Evolutionary conservation across 2,329 filamentous ascomycete genomes (phyloP).

Genomic region (Meredithiella fracta): DNA sequence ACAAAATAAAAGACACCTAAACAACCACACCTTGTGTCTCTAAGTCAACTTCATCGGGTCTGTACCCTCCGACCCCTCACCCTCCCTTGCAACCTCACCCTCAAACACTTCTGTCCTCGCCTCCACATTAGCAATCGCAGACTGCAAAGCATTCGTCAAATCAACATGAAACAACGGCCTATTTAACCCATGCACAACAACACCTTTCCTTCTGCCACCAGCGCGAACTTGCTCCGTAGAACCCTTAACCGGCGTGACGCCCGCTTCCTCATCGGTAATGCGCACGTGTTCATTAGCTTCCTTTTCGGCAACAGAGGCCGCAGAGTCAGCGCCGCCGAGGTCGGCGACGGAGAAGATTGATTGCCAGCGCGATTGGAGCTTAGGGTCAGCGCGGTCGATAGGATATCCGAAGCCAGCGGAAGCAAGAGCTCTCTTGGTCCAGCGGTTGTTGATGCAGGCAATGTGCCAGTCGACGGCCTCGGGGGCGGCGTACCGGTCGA

Average conservation of each 20-base stretch:
- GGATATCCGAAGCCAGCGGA: conserved; percentile 82
- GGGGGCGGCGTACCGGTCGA: conserved; percentile 69
- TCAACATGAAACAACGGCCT: conserved; percentile 89
- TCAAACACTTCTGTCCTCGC: conserved; percentile 25
- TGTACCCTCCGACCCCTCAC: not conserved
- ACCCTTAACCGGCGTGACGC: not conserved
- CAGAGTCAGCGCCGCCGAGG: conserved; percentile 54
- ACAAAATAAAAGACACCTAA: not conserved
- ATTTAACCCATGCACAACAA: conserved; percentile 71
- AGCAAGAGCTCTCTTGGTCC: conserved; percentile 81
- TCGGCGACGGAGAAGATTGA: conserved; percentile 92
- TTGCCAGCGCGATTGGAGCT: conserved; percentile 57
- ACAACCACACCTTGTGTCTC: not conserved
- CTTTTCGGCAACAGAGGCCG: conserved; percentile 50
- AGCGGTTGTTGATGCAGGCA: conserved; percentile 81
- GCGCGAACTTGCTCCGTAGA: not conserved
- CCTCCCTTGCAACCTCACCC: not conserved
- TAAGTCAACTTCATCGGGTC: conserved; percentile 8
- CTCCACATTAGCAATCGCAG: conserved; percentile 66
- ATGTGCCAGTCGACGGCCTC: conserved; percentile 88
- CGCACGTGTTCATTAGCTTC: conserved; percentile 36
- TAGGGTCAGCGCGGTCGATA: conserved; percentile 29
- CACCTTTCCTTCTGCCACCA: conserved; percentile 30
- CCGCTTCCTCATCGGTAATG: conserved; percentile 8
- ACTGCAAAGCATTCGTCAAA: conserved; percentile 73